Evolutionary conservation across 495 filamentous ascomycete genomes (phyloP).

Genomic region (Aspergillus sclerotiicarbonarius): DNA sequence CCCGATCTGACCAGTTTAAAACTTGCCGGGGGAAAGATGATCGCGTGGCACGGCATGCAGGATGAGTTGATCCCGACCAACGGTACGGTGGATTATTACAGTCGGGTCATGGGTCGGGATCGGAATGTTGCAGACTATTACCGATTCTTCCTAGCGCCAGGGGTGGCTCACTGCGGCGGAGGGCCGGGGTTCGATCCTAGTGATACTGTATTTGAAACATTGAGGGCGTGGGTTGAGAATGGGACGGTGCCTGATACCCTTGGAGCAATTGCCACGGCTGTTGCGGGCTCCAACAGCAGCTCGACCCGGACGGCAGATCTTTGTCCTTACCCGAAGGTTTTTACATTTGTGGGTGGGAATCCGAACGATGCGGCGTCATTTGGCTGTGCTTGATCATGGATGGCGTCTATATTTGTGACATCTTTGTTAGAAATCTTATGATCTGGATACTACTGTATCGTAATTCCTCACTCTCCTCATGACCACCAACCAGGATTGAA

Average conservation of each 20-base stretch:
- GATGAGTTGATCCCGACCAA: neutral
- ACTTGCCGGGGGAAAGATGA: conserved; percentile 14
- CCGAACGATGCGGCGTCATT: neutral
- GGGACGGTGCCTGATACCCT: neutral
- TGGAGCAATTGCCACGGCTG: neutral
- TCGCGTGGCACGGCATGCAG: conserved; percentile 15
- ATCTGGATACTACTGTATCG: no score
- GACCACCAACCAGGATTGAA: neutral
- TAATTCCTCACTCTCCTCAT: no score
- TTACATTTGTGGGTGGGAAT: neutral
- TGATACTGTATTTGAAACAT: neutral
- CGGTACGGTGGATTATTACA: neutral
- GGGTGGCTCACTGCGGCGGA: neutral
- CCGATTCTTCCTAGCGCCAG: neutral
- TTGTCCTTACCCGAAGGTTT: neutral
- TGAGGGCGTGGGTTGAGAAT: neutral
- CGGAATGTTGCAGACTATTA: neutral
- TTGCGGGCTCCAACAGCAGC: neutral
- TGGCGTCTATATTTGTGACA: no score
- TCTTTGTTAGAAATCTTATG: no score
- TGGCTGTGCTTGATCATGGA: neutral
- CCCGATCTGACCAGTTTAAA: conserved; percentile 15
- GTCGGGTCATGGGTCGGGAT: neutral
- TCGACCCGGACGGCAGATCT: neutral
- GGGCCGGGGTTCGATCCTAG: neutral